These are phyloP conservation scores for Ceratocystis ficicola DNA, from an alignment of 2,329 filamentous ascomycete genomes.

Conservation along the genomic window DNA sequence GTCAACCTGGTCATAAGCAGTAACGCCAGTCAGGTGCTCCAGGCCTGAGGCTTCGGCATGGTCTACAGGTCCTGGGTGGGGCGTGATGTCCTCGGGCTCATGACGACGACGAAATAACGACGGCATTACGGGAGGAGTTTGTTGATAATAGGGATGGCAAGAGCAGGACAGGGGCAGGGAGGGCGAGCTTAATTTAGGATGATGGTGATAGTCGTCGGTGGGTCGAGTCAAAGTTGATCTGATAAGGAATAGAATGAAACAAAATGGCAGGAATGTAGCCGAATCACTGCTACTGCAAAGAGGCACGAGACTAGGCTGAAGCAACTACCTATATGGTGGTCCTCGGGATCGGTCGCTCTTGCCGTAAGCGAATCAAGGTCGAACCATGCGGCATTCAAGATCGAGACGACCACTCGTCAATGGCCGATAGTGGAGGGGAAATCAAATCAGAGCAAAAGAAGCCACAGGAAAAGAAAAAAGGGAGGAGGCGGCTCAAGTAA, in stretches of 20 bases:
- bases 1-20: slow-evolving; percentile 44
- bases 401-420: slow-evolving; percentile 2
- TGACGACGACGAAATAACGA: slow-evolving; percentile 36
- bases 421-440: background rate
- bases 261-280: background rate
- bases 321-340: background rate
- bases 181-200: background rate
- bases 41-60: slow-evolving; percentile 32
- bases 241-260: background rate
- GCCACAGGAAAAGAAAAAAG: background rate
- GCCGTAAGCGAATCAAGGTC: background rate
- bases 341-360: slow-evolving; percentile 5
- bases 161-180: background rate
- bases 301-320: background rate
- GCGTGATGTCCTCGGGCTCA: slow-evolving; percentile 36
- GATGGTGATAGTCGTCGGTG: background rate
- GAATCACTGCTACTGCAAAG: background rate
- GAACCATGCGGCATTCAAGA: slow-evolving; percentile 5
- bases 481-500: background rate
- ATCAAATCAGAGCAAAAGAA: background rate
- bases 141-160: background rate
- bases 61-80: slow-evolving; percentile 32
- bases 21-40: slow-evolving; percentile 37
- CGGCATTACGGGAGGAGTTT: slow-evolving; percentile 19
- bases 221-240: background rate